phyloP scores from a whole-genome alignment of 164 flowering plant genomes.

The Berberis vulgaris region DNA sequence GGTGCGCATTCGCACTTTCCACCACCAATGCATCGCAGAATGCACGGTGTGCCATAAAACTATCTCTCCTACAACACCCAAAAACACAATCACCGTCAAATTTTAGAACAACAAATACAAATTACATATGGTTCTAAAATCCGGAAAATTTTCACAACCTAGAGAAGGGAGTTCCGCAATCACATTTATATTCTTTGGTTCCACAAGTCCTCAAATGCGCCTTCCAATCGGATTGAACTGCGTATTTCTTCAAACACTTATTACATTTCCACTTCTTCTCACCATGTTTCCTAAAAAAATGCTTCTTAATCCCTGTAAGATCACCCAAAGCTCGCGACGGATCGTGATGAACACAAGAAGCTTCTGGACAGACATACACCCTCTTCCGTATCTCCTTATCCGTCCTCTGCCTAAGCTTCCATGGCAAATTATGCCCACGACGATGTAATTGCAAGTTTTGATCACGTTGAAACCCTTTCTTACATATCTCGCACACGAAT shows the following conservation, averaged over 20 bases:
- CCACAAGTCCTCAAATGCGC: slow-evolving; percentile 91
- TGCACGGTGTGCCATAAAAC: slow-evolving; percentile 76
- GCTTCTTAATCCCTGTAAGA: slow-evolving; percentile 81
- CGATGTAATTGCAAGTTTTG: slow-evolving; percentile 92
- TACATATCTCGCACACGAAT: slow-evolving; percentile 90
- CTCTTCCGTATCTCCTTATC: slow-evolving; percentile 68
- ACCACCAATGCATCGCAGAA: slow-evolving; percentile 34
- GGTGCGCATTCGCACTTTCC: slow-evolving; percentile 28
- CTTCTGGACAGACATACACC: slow-evolving; percentile 88
- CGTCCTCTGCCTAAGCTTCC: slow-evolving; percentile 84
- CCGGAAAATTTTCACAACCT: slow-evolving; percentile 32
- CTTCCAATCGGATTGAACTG: slow-evolving; percentile 90
- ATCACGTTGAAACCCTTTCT: slow-evolving; percentile 93
- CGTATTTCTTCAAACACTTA: slow-evolving; percentile 49
- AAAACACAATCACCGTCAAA: not conserved
- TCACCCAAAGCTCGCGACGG: slow-evolving; percentile 97
- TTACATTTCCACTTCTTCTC: slow-evolving; percentile 44
- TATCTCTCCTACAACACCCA: slow-evolving; percentile 56
- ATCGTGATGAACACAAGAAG: slow-evolving; percentile 79
- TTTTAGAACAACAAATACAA: not conserved
- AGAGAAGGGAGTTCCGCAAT: slow-evolving; percentile 83
- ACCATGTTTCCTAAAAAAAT: slow-evolving; percentile 31
- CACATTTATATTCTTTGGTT: slow-evolving; percentile 72
- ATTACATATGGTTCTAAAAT: not conserved
- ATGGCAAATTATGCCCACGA: slow-evolving; percentile 91